A percentile compares a stretch with the other conserved stretches of the same genome.
phyloP scores from a whole-genome alignment of 2,329 filamentous ascomycete genomes.

The Teratosphaeria destructans region DNA sequence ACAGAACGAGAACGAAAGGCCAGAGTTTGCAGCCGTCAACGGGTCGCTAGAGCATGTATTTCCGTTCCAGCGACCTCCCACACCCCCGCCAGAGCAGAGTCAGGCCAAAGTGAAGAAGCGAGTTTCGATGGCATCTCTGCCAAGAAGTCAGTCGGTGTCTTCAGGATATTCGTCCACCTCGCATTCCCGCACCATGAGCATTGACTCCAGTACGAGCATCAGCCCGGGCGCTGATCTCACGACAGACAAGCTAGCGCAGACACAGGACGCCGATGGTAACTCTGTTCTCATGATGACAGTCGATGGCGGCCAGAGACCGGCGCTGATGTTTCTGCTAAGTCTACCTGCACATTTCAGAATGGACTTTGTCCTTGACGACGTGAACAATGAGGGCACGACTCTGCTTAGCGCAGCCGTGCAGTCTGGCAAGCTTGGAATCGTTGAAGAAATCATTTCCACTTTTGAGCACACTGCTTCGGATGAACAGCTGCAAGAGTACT shows the following conservation, averaged over 20 bases:
- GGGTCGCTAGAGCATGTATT: constrained; percentile 70
- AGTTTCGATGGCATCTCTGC: constrained; percentile 71
- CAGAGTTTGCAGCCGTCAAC: constrained; percentile 24
- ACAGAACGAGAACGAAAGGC: background rate
- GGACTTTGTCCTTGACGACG: constrained; percentile 64
- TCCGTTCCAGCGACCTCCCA: constrained; percentile 63
- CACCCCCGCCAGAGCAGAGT: constrained; percentile 33
- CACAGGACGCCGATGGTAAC: constrained; percentile 60
- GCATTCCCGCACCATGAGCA: constrained; percentile 66
- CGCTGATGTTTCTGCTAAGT: constrained; percentile 69
- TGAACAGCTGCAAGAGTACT: constrained; percentile 53
- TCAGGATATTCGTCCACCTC: constrained; percentile 65
- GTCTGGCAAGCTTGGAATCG: constrained; percentile 62
- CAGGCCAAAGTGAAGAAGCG: constrained; percentile 55
- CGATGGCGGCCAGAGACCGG: constrained; percentile 53
- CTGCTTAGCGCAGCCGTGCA: constrained; percentile 86
- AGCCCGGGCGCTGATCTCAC: constrained; percentile 80
- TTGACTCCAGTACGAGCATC: constrained; percentile 52
- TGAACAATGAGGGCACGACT: constrained; percentile 82
- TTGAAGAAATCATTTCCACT: constrained; percentile 64
- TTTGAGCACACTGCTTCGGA: constrained; percentile 48
- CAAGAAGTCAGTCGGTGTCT: constrained; percentile 71
- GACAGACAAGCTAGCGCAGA: constrained; percentile 65
- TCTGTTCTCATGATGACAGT: constrained; percentile 57
- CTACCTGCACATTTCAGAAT: constrained; percentile 66